Evolutionary conservation across 2,329 filamentous ascomycete genomes (phyloP), one percentile per base, ranked within the genome.

Genomic region (Thelonectria olida): DNA sequence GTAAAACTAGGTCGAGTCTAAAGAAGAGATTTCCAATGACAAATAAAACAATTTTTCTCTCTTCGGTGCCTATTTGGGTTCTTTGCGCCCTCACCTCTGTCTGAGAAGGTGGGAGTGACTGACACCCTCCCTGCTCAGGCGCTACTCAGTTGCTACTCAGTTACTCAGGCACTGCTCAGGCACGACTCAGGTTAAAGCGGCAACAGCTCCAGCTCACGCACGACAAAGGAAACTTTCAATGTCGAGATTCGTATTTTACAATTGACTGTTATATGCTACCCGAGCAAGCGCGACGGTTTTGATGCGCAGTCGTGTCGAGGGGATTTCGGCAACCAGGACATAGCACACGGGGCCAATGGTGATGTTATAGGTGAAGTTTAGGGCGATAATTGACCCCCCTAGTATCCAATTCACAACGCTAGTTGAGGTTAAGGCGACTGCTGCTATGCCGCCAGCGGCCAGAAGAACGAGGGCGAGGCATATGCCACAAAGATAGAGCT

Each of bases 321-420:
- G 7, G 27, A 28, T 10, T 67, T 81, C 79, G 8, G 78, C 70
- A 0, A 79, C 73, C 34, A 81, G 67, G 8, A 77, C 76, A 69
- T 79, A 81, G 55, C 74, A 75, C 20, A 81, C 76, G 2, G 79
- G 79, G 3, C 79, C 79, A 38, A 79, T 73, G 15, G 76, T 75
- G 63, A 80, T 74, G 31, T 74, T 75, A 67, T 80, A 80, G 12
- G 73, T 67, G 44, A 77, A 72, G 10, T 79, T 25, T 7, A 42
- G 9, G 15, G 38, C 20, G 13, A 45, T n/a, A 6, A 25, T 23
- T 5, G 23, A 7, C 3, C 20, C 19, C 12, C 7, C 41, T 4
- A 45, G 5, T 6, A 8, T 15, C 41, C 41, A 54, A 10, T 31
- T 7, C 13, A 22, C 25, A 27, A 36, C 31, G n/a, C n/a, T 28